Percentiles rank a stretch among this genome's conserved stretches.
Conservation (phyloP, 495 filamentous ascomycete species). For the Hypoxylon subgilvum region DNA sequence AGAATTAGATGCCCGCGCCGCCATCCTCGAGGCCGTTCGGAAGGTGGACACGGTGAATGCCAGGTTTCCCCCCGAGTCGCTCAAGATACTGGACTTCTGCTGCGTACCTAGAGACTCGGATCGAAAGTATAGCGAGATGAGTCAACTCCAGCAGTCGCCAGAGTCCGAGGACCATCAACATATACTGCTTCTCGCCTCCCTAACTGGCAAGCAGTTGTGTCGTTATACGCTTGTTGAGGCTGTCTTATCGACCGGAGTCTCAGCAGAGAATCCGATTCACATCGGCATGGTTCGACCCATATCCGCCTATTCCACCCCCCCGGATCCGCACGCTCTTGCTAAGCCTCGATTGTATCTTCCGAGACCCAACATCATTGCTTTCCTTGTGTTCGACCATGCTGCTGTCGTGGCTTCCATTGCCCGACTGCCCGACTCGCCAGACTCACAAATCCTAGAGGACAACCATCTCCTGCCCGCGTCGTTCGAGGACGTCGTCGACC, state of each 20-base stretch:
- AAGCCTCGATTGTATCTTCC: conserved; percentile 79
- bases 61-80: conserved; percentile 43
- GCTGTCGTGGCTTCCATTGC: conserved; percentile 76
- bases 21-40: conserved; percentile 43
- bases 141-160: conserved; percentile 48
- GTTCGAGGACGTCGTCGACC: conserved; percentile 85
- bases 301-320: conserved; percentile 63
- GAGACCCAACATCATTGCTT: conserved; percentile 76
- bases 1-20: conserved; percentile 51
- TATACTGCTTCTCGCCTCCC: conserved; percentile 48
- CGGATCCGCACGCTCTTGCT: conserved; percentile 45
- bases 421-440: conserved; percentile 64
- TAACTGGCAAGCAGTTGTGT: conserved; percentile 41
- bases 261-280: conserved; percentile 35
- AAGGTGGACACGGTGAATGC: conserved; percentile 37
- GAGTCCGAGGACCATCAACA: conserved; percentile 54
- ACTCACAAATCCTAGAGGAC: conserved; percentile 71
- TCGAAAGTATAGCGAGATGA: conserved; percentile 49
- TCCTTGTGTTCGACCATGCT: conserved; percentile 76
- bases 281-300: conserved; percentile 67
- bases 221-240: conserved; percentile 55
- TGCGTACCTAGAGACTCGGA: conserved; percentile 54
- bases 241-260: conserved; percentile 40
- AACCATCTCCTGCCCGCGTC: conserved; percentile 61
- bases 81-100: conserved; percentile 57